These are phyloP conservation scores for Pyrenochaeta sp. DNA, from an alignment of 2,329 filamentous ascomycete genomes.

Conservation along the genomic window DNA sequence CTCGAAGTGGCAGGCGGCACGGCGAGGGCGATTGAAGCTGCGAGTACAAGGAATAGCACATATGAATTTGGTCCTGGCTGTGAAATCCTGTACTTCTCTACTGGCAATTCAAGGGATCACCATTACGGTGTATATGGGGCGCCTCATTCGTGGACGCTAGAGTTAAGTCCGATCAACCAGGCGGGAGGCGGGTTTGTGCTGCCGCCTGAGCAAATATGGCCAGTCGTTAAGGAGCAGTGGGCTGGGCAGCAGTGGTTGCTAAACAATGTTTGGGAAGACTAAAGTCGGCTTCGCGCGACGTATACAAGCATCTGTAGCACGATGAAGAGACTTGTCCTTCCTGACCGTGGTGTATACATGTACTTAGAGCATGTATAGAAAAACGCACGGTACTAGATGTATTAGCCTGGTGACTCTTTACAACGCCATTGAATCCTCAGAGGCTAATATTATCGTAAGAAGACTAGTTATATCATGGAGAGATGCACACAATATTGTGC, in stretches of 20 bases:
- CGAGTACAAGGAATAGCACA: slow-evolving; percentile 38
- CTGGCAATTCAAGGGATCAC: slow-evolving; percentile 55
- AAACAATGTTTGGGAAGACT: slow-evolving; percentile 27
- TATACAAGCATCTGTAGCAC: too few relatives aligned
- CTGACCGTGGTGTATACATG: too few relatives aligned
- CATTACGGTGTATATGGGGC: slow-evolving; percentile 52
- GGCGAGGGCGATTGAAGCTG: slow-evolving; percentile 59
- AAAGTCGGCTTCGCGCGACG: too few relatives aligned
- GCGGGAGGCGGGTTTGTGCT: slow-evolving; percentile 59
- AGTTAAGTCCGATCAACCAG: slow-evolving; percentile 55
- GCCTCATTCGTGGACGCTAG: slow-evolving; percentile 56
- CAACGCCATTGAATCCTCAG: too few relatives aligned
- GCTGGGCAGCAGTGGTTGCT: slow-evolving; percentile 45
- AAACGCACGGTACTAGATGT: too few relatives aligned
- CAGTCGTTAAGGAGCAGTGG: slow-evolving; percentile 56
- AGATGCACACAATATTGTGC: too few relatives aligned
- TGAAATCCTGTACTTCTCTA: slow-evolving; percentile 66
- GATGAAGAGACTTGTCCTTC: too few relatives aligned
- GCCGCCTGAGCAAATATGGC: slow-evolving; percentile 56
- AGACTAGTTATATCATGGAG: too few relatives aligned
- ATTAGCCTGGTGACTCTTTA: too few relatives aligned
- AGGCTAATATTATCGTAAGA: too few relatives aligned
- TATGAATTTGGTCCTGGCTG: slow-evolving; percentile 61
- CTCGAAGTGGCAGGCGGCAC: slow-evolving; percentile 45
- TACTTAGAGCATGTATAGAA: too few relatives aligned